Evolutionary conservation across 768 basidiomycete species (phyloP), one percentile per base, ranked within the genome.

Genomic region (Psilocybe tampanensis): DNA sequence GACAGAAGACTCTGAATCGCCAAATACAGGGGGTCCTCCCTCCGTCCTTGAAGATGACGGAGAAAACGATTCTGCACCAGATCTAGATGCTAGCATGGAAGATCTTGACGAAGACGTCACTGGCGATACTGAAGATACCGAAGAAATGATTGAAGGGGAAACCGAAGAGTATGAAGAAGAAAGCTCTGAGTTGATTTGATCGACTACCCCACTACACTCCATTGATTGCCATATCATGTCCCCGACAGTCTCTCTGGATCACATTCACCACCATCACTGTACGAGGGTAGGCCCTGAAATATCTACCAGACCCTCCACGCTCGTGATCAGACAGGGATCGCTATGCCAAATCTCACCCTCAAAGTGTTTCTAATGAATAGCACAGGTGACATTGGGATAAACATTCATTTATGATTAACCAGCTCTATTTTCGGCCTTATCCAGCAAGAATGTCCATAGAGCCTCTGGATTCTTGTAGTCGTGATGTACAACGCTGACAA

Each of bases 401-500:
- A 29, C 5, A 29, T n/a, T 29, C 29, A 29, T 29, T 29, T 29
- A 29, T 9, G 29, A 29, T 29, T 29, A 29, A 29, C 29, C 29
- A 29, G 29, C 19, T 51, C 5, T 52, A 44, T 26, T 47, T 32
- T 32, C 12, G 24, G 23, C 23, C 3, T 54, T 43, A 44, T 73
- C 81, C 53, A 90, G 80, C 63, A 98, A 72, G 74, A 98, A 97
- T 17, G 77, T 80, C 94, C 95, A 98, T 51, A 98, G 74, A 0
- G 86, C 94, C 13, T 85, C 76, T 1, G 83, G 61, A 62, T 90
- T 74, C 70, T 92, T 93, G 71, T 88, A 98, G 69, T 98, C 91
- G 66, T 99, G 97, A 70, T 98, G 94, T 3, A 96, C 83, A 62
- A 98, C 76, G 73, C 86, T 95, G 60, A 98, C 86, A 48, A 99